phyloP scores from a whole-genome alignment of 495 filamentous ascomycete species.

The Astrothelium subdiscretum region DNA sequence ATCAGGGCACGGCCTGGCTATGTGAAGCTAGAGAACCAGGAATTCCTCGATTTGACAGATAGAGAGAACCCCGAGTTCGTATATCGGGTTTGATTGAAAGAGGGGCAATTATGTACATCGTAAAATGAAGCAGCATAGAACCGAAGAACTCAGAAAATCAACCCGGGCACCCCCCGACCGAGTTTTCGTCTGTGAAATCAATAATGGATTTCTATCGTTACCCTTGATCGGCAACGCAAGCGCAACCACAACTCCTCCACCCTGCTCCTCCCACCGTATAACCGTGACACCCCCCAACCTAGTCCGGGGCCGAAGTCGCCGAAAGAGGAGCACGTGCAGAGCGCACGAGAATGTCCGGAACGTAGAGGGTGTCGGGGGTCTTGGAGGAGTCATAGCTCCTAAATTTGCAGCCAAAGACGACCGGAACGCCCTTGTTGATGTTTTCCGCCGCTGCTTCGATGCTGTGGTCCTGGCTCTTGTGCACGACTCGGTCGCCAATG shows the following conservation, averaged over 20 bases:
- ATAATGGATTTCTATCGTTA: too few relatives aligned
- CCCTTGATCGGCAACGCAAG: too few relatives aligned
- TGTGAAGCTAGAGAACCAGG: conserved; percentile 55
- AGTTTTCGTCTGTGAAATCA: too few relatives aligned
- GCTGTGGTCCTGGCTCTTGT: neutral
- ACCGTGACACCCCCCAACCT: too few relatives aligned
- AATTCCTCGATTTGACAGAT: conserved; percentile 48
- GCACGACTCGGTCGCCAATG: neutral
- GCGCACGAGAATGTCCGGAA: neutral
- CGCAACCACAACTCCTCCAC: too few relatives aligned
- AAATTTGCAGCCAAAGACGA: neutral
- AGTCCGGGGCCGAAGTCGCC: too few relatives aligned
- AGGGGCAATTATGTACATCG: neutral
- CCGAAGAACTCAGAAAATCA: too few relatives aligned
- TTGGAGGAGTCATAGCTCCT: neutral
- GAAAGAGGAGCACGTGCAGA: neutral
- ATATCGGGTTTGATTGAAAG: conserved; percentile 19
- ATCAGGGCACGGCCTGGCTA: conserved; percentile 45
- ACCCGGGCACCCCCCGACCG: too few relatives aligned
- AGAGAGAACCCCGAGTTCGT: conserved; percentile 35
- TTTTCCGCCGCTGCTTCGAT: neutral
- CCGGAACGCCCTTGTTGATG: neutral
- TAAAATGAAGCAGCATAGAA: neutral
- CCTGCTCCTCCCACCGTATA: too few relatives aligned
- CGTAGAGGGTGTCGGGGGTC: too few relatives aligned